Conservation (phyloP, 352 stramenopile species). For the Phytophthora kernoviae region DNA sequence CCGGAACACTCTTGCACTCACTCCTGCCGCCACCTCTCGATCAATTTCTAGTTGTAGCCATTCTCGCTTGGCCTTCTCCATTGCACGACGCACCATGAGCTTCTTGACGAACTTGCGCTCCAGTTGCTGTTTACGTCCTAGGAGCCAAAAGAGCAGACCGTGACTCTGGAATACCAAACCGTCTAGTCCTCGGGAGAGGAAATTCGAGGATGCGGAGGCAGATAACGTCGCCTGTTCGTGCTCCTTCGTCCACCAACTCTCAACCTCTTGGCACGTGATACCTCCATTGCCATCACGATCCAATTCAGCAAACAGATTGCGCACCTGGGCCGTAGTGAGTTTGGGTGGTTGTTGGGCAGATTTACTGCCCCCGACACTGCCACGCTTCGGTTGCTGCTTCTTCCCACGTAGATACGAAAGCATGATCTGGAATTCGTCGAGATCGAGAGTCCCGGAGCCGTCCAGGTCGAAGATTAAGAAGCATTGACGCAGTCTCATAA, state of each 20-base stretch:
- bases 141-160: conserved; percentile 50
- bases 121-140: conserved; percentile 48
- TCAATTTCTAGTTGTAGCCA: conserved; percentile 25
- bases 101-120: conserved; percentile 63
- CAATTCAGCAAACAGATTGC: conserved; percentile 46
- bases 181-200: conserved; percentile 38
- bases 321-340: conserved; percentile 36
- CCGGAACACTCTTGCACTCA: conserved; percentile 13
- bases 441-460: conserved; percentile 46
- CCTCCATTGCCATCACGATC: conserved; percentile 36
- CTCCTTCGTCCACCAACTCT: conserved; percentile 42
- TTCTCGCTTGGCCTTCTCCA: conserved; percentile 32
- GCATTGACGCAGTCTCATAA: conserved; percentile 41
- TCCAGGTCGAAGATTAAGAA: conserved; percentile 58
- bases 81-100: conserved; percentile 36
- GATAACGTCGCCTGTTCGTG: conserved; percentile 17
- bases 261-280: conserved; percentile 42
- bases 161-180: conserved; percentile 46
- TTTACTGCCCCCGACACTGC: conserved; percentile 4
- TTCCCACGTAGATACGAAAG: conserved; percentile 46
- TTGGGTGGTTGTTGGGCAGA: conserved; percentile 15
- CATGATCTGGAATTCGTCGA: conserved; percentile 59
- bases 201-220: conserved; percentile 39
- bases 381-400: conserved; percentile 1
- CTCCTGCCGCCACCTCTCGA: conserved; percentile 1